Percentiles rank a stretch among this genome's conserved stretches.
These are phyloP conservation scores for Rehmannia glutinosa DNA, from an alignment of 257 asterid genomes.

Conservation along the genomic window DNA sequence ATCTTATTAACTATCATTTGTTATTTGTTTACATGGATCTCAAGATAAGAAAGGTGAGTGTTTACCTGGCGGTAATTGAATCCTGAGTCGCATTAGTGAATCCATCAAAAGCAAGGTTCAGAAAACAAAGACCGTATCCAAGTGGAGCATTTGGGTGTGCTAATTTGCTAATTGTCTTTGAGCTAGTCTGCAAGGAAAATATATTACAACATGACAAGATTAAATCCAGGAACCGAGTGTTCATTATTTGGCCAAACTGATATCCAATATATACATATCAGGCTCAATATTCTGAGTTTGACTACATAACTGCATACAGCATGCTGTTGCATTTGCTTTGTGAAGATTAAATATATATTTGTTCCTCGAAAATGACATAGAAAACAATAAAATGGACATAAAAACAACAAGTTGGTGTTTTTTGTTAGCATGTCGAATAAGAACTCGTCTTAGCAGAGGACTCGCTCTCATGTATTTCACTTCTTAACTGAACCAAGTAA, in stretches of 20 bases:
- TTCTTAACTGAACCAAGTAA: neutral
- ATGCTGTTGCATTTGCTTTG: neutral
- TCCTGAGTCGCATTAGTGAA: conserved; percentile 98
- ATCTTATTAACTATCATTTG: neutral
- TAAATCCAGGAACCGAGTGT: neutral
- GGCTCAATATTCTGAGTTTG: neutral
- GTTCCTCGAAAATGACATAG: neutral
- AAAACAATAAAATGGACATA: neutral
- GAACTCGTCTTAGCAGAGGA: too few relatives aligned
- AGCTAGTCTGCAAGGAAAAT: conserved; percentile 62
- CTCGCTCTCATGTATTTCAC: too few relatives aligned
- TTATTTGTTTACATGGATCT: neutral
- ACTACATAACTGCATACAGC: neutral
- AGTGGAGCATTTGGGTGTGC: conserved; percentile 92
- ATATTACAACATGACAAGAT: neutral
- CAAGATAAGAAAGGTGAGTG: neutral
- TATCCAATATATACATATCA: too few relatives aligned
- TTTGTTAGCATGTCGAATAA: too few relatives aligned
- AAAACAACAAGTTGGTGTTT: neutral
- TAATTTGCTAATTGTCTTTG: conserved; percentile 82
- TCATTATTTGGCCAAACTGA: too few relatives aligned
- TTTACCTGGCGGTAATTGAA: conserved; percentile 72
- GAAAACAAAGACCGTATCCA: conserved; percentile 79
- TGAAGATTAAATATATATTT: neutral
- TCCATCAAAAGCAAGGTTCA: conserved; percentile 94